Percentiles rank a stretch among this genome's conserved stretches.
Evolutionary conservation across 164 flowering plant genomes (phyloP).

Genomic region (Berberis thunbergii): DNA sequence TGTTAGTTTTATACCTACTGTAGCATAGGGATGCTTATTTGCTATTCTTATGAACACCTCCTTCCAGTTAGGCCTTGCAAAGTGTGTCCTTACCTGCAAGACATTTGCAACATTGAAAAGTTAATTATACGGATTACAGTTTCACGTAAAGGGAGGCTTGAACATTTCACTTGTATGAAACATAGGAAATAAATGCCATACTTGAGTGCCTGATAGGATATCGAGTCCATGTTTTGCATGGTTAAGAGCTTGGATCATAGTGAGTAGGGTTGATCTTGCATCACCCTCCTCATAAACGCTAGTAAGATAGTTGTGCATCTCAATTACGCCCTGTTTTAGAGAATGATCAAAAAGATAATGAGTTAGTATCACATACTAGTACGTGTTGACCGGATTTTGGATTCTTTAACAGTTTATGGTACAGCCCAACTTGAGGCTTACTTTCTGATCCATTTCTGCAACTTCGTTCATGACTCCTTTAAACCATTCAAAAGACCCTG

Average conservation of each 20-base stretch:
- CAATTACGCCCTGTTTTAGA: slow-evolving; percentile 65
- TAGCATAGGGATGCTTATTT: slow-evolving; percentile 65
- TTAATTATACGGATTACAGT: too few species aligned
- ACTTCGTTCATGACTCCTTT: slow-evolving; percentile 95
- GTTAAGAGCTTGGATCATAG: slow-evolving; percentile 94
- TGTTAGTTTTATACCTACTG: slow-evolving; percentile 50
- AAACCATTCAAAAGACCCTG: slow-evolving; percentile 97
- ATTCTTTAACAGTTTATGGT: too few species aligned
- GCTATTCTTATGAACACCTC: slow-evolving; percentile 76
- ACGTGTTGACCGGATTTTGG: too few species aligned
- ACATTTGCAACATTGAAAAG: neutral
- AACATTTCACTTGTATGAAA: neutral
- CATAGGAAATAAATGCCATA: slow-evolving; percentile 17
- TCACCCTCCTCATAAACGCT: slow-evolving; percentile 97
- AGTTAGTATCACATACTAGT: neutral
- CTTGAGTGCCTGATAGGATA: slow-evolving; percentile 88
- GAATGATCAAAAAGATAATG: neutral
- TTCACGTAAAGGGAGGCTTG: too few species aligned
- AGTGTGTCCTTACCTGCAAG: slow-evolving; percentile 91
- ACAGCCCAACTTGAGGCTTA: slow-evolving; percentile 12
- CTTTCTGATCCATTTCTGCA: slow-evolving; percentile 84
- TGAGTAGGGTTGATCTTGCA: slow-evolving; percentile 89
- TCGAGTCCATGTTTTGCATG: slow-evolving; percentile 98
- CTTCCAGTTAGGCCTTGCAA: slow-evolving; percentile 96
- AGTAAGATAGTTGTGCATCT: slow-evolving; percentile 91